Base-by-base conservation (phyloP, 2,329 filamentous ascomycete genomes). In the Sporothrix luriei region DNA sequence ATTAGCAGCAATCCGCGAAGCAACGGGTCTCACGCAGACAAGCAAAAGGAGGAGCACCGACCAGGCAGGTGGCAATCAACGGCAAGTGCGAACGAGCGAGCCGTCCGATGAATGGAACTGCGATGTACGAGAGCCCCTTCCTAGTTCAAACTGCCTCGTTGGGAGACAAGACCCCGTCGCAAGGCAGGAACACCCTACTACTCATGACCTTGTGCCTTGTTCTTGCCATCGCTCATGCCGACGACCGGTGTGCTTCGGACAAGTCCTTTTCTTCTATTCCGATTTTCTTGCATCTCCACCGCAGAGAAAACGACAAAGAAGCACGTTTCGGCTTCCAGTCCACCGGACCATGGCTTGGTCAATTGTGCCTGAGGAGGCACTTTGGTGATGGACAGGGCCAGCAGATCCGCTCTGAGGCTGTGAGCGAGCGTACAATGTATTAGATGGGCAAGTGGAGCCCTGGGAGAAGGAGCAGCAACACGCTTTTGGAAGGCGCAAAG, bases 401-500 rank as follows among this genome's bases (percentile, higher is more conserved):
- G 33, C 21, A 43, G 52, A 55, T 14, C n/a, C 55, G 33, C 29
- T 38, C 55, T 43, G 55, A 43, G 55, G 55, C 55, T 43, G 55
- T 61, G 55, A 61, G 40, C 33, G 16, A 43, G 55, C 33, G 33
- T 61, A n/a, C n/a, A n/a, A n/a, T n/a, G n/a, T n/a, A n/a, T n/a
- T n/a, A 61, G 43, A 61, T 43, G 21, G n/a, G 16, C 16, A 40
- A n/a, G 55, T 38, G n/a, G 33, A 13, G 55, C 33, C n/a, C 26
- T n/a, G n/a, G n/a, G 43, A 59, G 55, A 59, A 61, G 33, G 55
- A 61, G 55, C 55, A 61, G 55, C 55, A 61, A 21, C 33, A 21
- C 33, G 24, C 52, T 55, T 55, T 14, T 13, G 49, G 49, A 26
- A 52, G 49, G 49, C 49, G 49, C 49, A 43, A 33, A 21, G 26